These are phyloP conservation scores for Acer negundo DNA, from an alignment of 345 rosid species.

Conservation along the genomic window DNA sequence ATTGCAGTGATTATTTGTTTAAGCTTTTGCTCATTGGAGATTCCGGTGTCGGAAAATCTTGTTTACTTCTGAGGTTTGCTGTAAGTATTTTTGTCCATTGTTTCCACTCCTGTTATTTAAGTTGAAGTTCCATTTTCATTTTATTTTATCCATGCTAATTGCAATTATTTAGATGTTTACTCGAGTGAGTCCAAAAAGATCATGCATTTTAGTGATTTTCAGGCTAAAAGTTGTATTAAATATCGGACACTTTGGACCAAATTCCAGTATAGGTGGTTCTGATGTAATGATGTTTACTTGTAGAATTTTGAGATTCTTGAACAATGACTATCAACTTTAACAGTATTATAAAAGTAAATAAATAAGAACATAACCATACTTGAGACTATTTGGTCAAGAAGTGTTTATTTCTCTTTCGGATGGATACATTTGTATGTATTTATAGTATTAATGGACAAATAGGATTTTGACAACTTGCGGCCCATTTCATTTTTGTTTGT, in stretches of 20 bases:
- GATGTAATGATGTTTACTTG: too few species aligned
- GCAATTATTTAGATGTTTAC: background rate
- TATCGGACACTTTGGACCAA: background rate
- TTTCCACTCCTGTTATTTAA: background rate
- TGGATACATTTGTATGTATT: too few species aligned
- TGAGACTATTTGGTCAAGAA: too few species aligned
- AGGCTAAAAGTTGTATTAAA: background rate
- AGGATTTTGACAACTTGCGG: too few species aligned
- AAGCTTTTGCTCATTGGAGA: constrained; percentile 64
- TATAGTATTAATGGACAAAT: too few species aligned
- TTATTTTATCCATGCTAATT: background rate
- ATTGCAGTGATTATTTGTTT: constrained; percentile 58
- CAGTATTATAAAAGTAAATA: too few species aligned
- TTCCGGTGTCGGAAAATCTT: constrained; percentile 61
- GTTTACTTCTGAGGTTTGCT: constrained; percentile 57
- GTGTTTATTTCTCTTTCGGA: too few species aligned
- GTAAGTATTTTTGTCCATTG: constrained; percentile 35
- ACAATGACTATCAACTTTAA: background rate
- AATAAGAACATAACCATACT: too few species aligned
- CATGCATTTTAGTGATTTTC: too few species aligned
- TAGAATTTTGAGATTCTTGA: background rate
- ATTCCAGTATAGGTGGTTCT: background rate
- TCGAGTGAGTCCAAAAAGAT: background rate
- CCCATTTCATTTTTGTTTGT: too few species aligned
- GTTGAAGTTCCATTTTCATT: background rate